Conservation (phyloP, 352 stramenopile species). For the Phytophthora macrochlamydospora region DNA sequence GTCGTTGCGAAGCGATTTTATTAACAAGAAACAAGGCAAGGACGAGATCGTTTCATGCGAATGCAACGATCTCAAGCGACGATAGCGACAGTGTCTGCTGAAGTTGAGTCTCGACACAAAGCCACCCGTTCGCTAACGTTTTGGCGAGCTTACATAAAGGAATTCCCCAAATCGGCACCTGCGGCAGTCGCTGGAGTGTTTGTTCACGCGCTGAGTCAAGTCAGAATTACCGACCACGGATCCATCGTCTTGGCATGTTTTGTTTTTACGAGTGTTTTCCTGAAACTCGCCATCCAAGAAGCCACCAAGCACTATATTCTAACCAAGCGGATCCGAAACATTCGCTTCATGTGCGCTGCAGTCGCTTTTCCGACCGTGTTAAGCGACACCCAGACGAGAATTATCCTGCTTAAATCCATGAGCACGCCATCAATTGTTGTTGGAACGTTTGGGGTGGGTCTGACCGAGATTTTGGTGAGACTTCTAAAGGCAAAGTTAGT, state of each 20-base stretch:
- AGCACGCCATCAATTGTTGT: conserved; percentile 15
- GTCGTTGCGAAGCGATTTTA: conserved; percentile 13
- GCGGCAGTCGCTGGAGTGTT: conserved; percentile 23
- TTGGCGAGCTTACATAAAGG: conserved; percentile 17
- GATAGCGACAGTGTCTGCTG: too few species aligned
- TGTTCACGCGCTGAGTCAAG: conserved; percentile 27
- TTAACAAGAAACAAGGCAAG: conserved; percentile 19
- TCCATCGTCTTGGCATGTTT: conserved; percentile 14
- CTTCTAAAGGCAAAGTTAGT: conserved; percentile 26
- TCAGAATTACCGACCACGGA: conserved; percentile 11
- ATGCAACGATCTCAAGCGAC: not conserved
- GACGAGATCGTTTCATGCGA: conserved; percentile 5
- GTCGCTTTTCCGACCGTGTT: conserved; percentile 45
- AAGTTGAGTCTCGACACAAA: not conserved
- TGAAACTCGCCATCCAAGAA: conserved; percentile 49
- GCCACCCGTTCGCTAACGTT: conserved; percentile 1
- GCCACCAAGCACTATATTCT: conserved; percentile 30
- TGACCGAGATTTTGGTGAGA: conserved; percentile 34
- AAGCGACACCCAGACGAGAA: conserved; percentile 46
- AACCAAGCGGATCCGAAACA: conserved; percentile 28
- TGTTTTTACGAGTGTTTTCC: conserved; percentile 18
- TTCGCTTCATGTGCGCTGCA: conserved; percentile 35
- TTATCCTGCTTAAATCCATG: conserved; percentile 37
- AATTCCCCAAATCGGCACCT: conserved; percentile 19
- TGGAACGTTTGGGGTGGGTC: conserved; percentile 34